These are phyloP conservation scores for Boletellus ananas DNA, from an alignment of 768 basidiomycete genomes.

Conservation along the genomic window DNA sequence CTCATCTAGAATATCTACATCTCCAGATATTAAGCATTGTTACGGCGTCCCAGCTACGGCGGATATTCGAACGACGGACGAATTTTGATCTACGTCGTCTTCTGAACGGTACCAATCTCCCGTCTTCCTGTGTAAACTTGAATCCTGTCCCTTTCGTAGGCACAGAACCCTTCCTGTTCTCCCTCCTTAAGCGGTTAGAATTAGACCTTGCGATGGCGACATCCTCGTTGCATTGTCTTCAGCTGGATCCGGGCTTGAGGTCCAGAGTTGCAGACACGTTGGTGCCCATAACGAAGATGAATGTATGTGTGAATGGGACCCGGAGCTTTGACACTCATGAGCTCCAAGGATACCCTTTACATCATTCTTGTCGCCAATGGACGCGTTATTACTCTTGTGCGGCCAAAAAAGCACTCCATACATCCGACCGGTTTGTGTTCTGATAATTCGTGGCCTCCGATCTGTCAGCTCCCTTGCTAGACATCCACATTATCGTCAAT, in stretches of 20 bases:
- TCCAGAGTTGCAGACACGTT: constrained; percentile 75
- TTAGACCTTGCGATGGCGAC: constrained; percentile 78
- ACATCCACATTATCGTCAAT: constrained; percentile 90
- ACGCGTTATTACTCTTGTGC: constrained; percentile 78
- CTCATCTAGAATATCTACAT: constrained; percentile 93
- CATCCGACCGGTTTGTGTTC: constrained; percentile 75
- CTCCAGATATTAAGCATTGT: constrained; percentile 90
- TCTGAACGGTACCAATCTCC: constrained; percentile 48
- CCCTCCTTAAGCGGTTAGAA: constrained; percentile 67
- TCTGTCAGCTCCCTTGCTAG: constrained; percentile 29
- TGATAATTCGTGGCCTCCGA: background rate
- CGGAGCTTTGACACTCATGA: background rate
- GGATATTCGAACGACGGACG: constrained; percentile 82
- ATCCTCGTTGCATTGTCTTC: constrained; percentile 77
- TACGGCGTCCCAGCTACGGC: constrained; percentile 76
- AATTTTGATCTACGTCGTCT: constrained; percentile 88
- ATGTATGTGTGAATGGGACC: constrained; percentile 41
- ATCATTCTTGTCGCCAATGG: constrained; percentile 78
- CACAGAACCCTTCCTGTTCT: constrained; percentile 75
- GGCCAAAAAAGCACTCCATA: constrained; percentile 92
- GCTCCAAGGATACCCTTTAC: constrained; percentile 79
- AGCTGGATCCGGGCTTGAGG: constrained; percentile 64
- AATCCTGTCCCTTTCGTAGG: constrained; percentile 42
- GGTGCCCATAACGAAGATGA: constrained; percentile 77
- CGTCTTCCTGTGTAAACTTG: background rate